Conservation (phyloP, 2,329 filamentous ascomycete species). For the Mollisia scopiformis region DNA sequence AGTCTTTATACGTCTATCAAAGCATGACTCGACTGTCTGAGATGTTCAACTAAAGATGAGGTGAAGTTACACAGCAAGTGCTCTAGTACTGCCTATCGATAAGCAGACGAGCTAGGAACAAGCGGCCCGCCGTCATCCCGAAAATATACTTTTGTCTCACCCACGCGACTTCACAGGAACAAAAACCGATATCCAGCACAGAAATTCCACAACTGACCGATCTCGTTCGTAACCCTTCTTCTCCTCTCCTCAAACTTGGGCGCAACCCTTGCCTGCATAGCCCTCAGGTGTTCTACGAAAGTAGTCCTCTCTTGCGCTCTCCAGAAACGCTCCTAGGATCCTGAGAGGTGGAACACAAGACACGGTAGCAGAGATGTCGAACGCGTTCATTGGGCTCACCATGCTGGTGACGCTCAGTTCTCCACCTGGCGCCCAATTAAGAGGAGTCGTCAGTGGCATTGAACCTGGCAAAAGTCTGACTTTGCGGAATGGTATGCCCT, state of each 20-base stretch:
- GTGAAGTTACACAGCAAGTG: background rate
- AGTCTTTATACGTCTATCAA: too few species aligned
- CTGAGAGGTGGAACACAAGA: constrained; percentile 17
- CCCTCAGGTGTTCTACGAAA: background rate
- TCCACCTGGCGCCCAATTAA: constrained; percentile 37
- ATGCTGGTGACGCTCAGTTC: constrained; percentile 40
- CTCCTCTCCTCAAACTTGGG: background rate
- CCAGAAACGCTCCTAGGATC: background rate
- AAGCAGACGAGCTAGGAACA: constrained; percentile 12
- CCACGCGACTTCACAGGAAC: constrained; percentile 13
- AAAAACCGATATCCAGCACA: background rate
- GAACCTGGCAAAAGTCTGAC: constrained; percentile 39
- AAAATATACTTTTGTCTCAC: constrained; percentile 23
- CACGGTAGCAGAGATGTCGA: constrained; percentile 31
- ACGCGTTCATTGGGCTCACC: constrained; percentile 39
- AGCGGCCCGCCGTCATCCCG: background rate
- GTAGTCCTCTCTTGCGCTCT: background rate
- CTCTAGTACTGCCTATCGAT: constrained; percentile 15
- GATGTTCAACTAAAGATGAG: too few species aligned
- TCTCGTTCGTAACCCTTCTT: background rate
- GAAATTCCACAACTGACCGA: background rate
- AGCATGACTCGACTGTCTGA: too few species aligned
- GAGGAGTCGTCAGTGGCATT: constrained; percentile 37
- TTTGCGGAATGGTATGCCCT: constrained; percentile 35
- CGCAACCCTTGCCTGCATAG: background rate